Evolutionary conservation across 1,284 basidiomycete species (phyloP), one percentile per base, ranked within the genome.

Genomic region (Irpex sp.): DNA sequence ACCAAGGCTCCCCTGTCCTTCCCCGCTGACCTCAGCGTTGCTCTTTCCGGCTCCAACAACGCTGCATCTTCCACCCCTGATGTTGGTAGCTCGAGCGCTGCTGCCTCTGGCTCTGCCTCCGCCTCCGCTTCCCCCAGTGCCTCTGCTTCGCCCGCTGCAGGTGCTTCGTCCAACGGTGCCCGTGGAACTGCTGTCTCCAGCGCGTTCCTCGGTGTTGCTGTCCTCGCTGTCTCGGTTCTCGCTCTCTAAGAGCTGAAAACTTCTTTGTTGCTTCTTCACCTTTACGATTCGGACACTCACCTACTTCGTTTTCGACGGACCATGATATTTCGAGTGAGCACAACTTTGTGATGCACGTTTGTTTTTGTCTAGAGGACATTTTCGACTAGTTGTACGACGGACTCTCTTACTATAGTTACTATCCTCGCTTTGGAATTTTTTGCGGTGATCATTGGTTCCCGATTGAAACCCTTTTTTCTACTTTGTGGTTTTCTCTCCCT

Each of bases 201-300:
- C 66, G 74, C 78, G 31, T 70, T 83, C 53, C 77, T 87, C 63
- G 83, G 77, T 62, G 70, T 81, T 47, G 79, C 80, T 56, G 85
- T 81, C 51, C 75, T 83, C 66, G 72, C 79, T 46, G 84, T 82
- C 49, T 82, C 83, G 51, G 77, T 84, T 77, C 78, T 88, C 70
- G 79, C 82, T 67, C 77, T 89, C 66, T 89, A 79, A 80, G 73
- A 65, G 64, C 54, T 47, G 43, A 43, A 15, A 26, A 8, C 53
- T 55, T 33, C 53, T 55, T 55, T 55, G 7, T 6, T 19, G 53
- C 21, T 35, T 15, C 53, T 55, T 11, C 21, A 31, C 21, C 31
- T 33, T 15, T 13, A 55, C 53, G 15, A 33, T 55, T 35, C 19
- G 21, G 13, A 33, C 17, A 55, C 33, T 11, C 15, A 50, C 49